Evolutionary conservation across 345 rosid genomes (phyloP), one percentile per base, ranked within the genome.

Genomic region (Gossypium australe): DNA sequence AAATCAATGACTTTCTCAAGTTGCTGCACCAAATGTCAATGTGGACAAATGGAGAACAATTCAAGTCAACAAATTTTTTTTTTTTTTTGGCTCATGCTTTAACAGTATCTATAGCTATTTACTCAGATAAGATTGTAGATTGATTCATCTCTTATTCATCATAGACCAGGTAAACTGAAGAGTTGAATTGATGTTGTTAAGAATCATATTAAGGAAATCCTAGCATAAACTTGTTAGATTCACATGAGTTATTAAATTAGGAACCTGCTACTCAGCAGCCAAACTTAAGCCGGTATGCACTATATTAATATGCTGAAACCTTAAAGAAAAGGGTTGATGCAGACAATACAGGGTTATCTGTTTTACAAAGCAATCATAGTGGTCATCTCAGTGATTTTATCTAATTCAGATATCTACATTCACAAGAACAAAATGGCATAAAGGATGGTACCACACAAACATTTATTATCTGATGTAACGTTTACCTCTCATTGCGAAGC

Each of bases 401-500:
- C 71, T 47, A 67, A 47, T 1, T 48, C 18, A 48, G 41, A 67
- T 67, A 63, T 63, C 13, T 3, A 63, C 0, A 63, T 34, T 38
- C 24, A 1, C 41, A 45, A 67, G 18, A 67, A 45, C 7, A 22
- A 67, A 45, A 47, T 7, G 38, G 20, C 20, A 47, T 45, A 67
- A 45, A 14, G 43, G 25, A 16, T 38, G 48, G 22, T 51, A 6
- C 61, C 3, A 73, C 11, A 4, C 10, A 8, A 72, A 60, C 9
- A 60, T 24, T 25, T 13, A 47, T 25, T 1, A 60, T 14, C 10
- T 66, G 38, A 52, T 76, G 73, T 59, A 70, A 73, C 24, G 59
- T 74, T 76, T 94, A 93, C 99, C 99, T 96, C 62, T 96, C 95
- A 82, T 75, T 76, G 64, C 86, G 92, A 25, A 56, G 81, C 56